phyloP scores from a whole-genome alignment of 495 filamentous ascomycete species.

The Venustampulla echinocandica region DNA sequence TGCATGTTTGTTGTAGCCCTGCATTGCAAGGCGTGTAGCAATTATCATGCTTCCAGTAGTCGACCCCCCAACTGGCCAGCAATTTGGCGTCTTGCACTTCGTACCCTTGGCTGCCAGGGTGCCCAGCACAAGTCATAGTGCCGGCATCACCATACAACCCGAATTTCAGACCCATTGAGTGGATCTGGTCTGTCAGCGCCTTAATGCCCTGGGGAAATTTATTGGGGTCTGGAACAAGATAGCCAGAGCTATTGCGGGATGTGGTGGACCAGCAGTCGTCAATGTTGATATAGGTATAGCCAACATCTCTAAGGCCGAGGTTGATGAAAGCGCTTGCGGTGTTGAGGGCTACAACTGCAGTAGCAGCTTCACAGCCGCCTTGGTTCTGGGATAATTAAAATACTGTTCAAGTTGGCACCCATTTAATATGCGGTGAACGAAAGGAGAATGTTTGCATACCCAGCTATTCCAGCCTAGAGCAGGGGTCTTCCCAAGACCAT shows the following conservation, averaged over 20 bases:
- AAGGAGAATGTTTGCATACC: not conserved
- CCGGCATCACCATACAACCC: conserved; percentile 27
- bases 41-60: conserved; percentile 9
- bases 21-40: not conserved
- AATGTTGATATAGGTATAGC: conserved; percentile 2
- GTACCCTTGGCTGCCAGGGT: conserved; percentile 11
- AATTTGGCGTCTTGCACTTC: conserved; percentile 2
- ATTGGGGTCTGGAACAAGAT: conserved; percentile 17
- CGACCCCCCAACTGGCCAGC: conserved; percentile 9
- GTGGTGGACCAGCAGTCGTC: conserved; percentile 3
- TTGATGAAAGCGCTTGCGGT: not conserved
- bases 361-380: not conserved
- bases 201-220: conserved; percentile 23
- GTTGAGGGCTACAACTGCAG: not conserved
- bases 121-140: conserved; percentile 24
- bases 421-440: not conserved
- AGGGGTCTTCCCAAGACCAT: not conserved
- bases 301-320: not conserved
- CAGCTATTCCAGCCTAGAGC: conserved; percentile 2
- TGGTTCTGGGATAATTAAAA: not conserved
- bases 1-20: not conserved
- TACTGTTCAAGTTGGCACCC: not conserved
- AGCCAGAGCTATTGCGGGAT: not conserved
- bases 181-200: conserved; percentile 18
- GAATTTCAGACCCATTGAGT: conserved; percentile 25